These are phyloP conservation scores for Rostrohypoxylon terebratum DNA, from an alignment of 495 filamentous ascomycete genomes.

Conservation along the genomic window DNA sequence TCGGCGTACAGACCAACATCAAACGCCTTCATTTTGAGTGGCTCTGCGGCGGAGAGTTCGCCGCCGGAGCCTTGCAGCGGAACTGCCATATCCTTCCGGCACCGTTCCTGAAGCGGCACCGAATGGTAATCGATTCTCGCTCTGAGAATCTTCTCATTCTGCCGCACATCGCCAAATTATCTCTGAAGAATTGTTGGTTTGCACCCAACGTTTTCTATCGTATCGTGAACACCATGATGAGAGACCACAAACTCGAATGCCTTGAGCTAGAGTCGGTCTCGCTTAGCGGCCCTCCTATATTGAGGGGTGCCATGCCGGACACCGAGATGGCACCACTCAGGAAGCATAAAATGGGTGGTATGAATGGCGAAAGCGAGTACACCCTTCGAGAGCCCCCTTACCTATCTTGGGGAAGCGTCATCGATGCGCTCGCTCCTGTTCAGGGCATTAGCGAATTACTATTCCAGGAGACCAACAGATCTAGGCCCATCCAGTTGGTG, in stretches of 20 bases:
- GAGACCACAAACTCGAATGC: constrained; percentile 42
- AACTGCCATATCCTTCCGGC: constrained; percentile 65
- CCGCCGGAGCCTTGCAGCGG: constrained; percentile 62
- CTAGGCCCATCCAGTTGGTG: neutral
- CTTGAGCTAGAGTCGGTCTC: constrained; percentile 61
- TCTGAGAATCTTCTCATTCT: constrained; percentile 51
- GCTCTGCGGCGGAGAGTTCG: constrained; percentile 67
- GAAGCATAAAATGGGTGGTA: neutral
- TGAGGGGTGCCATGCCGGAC: neutral
- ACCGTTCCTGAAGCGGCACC: constrained; percentile 55
- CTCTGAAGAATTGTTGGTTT: constrained; percentile 67
- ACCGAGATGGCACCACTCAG: neutral
- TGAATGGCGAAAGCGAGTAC: neutral
- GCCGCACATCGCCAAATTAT: constrained; percentile 64
- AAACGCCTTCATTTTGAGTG: constrained; percentile 66
- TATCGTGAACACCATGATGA: constrained; percentile 42
- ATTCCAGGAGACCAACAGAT: too few relatives aligned
- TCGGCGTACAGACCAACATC: constrained; percentile 56
- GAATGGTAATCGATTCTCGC: constrained; percentile 59
- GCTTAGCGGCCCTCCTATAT: constrained; percentile 50
- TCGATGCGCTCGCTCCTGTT: constrained; percentile 57
- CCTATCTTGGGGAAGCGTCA: constrained; percentile 55
- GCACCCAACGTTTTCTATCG: constrained; percentile 54
- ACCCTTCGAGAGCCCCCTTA: neutral
- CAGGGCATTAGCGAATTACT: constrained; percentile 37